Evolutionary conservation across 495 filamentous ascomycete species (phyloP).

Genomic region (Sphaerosporella brunnea): DNA sequence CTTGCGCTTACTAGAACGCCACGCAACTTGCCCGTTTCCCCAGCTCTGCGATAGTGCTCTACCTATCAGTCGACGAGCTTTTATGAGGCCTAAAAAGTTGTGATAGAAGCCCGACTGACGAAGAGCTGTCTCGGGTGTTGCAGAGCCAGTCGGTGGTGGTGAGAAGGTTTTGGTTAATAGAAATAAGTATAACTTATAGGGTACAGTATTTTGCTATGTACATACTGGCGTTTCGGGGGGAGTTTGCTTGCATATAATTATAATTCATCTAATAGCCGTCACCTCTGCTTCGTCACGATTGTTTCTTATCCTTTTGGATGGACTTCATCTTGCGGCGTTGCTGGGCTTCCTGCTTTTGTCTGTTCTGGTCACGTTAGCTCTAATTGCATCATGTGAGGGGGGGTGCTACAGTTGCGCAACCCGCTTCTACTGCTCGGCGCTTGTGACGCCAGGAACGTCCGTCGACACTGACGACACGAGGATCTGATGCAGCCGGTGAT

Average conservation of each 20-base stretch:
- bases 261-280: background rate
- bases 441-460: conserved; percentile 9
- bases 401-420: conserved; percentile 6
- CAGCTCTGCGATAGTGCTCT: too few relatives aligned
- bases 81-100: too few relatives aligned
- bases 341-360: conserved; percentile 1
- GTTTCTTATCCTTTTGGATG: conserved; percentile 2
- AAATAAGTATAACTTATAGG: too few relatives aligned
- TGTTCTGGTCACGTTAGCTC: background rate
- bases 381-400: background rate
- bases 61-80: too few relatives aligned
- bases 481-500: conserved; percentile 36
- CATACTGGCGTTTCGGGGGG: background rate
- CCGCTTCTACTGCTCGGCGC: conserved; percentile 6
- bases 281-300: conserved; percentile 1
- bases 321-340: background rate
- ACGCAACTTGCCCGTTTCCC: too few relatives aligned
- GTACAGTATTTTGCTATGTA: background rate
- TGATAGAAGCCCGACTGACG: too few relatives aligned
- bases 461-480: background rate
- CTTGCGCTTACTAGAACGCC: too few relatives aligned
- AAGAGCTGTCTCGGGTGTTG: too few relatives aligned
- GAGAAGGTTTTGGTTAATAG: too few relatives aligned
- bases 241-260: background rate
- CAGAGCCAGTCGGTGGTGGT: too few relatives aligned